Evolutionary conservation across 169 alveolate genomes (phyloP).

Genomic region (Cryptosporidium sp.): DNA sequence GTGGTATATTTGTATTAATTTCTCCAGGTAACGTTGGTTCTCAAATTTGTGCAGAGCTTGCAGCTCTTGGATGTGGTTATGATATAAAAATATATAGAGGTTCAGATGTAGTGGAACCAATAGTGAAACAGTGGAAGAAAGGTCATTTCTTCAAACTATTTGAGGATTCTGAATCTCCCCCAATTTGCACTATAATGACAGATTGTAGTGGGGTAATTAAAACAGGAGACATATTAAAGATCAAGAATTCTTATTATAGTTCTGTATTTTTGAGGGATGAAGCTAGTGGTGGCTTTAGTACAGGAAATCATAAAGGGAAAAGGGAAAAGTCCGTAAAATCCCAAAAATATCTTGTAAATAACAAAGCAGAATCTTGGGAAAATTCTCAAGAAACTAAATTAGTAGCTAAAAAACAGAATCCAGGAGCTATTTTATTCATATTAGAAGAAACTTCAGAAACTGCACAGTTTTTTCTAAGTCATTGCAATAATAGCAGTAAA

Average conservation of each 20-base stretch:
- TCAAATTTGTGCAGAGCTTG: conserved; percentile 50
- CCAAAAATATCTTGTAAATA: background rate
- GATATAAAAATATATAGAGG: conserved; percentile 49
- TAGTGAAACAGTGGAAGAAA: conserved; percentile 70
- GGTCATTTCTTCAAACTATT: conserved; percentile 62
- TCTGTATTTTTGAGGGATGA: background rate
- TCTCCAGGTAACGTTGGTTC: conserved; percentile 65
- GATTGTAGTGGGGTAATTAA: conserved; percentile 68
- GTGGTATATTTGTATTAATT: conserved; percentile 36
- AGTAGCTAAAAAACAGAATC: conserved; percentile 1
- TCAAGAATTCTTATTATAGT: conserved; percentile 32
- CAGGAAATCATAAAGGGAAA: background rate
- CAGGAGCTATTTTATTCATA: conserved; percentile 52
- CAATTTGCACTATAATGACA: conserved; percentile 66
- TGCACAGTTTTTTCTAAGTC: conserved; percentile 38
- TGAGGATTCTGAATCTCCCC: conserved; percentile 28
- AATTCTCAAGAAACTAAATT: background rate
- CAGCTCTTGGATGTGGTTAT: conserved; percentile 66
- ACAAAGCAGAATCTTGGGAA: background rate
- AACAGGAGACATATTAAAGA: conserved; percentile 34
- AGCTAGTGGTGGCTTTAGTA: background rate
- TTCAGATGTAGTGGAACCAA: conserved; percentile 70
- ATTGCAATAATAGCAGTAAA: conserved; percentile 24
- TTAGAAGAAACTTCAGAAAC: conserved; percentile 63
- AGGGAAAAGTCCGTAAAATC: background rate